Evolutionary conservation across 352 stramenopile species (phyloP), one percentile per base, ranked within the genome.

Genomic region (Pythium phragmiticola): DNA sequence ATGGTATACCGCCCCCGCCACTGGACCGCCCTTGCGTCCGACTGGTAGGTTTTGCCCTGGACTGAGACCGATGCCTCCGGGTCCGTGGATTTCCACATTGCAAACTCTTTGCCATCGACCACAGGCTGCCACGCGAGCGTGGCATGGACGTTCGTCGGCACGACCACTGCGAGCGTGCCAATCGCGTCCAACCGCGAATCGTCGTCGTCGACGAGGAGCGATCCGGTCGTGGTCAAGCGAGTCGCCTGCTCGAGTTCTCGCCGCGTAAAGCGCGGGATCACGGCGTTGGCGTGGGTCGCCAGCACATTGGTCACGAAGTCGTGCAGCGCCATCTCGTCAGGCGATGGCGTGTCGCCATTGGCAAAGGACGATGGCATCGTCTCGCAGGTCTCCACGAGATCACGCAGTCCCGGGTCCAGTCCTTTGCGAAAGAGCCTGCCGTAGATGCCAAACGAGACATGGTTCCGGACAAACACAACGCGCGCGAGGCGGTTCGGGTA

Each of bases 201-300:
- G 11, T 11, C 28, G 2, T 53, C 46, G 7, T 62, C 54, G 23
- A 39, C 60, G 13, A 57, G 54, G 9, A 80, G 52, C 0, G 50
- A 67, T 8, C 73, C 73, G 34, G 41, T 69, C 30, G 66, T 72
- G 0, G 73, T 70, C 39, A 76, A 73, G 8, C 60, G 53, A 6
- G 65, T 62, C 12, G 73, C 73, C 55, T 78, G 70, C 16, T 74
- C 70, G 0, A 80, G 36, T 11, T 80, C 73, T 21, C 71, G 64
- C 14, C 49, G 58, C n/a, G 73, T 75, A 42, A 80, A 80, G 16
- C 41, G 58, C 0, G 70, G 68, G 8, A 76, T 78, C 36, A 65
- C 63, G 4, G 68, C 60, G 2, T 66, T 76, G 2, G 64, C 73
- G 49, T 72, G 66, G 34, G 67, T 71, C 36, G 70, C 59, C 4